Percentiles rank a stretch among this genome's conserved stretches.
Evolutionary conservation across 345 rosid species (phyloP).

Genomic region (Stellera chamaejasme): DNA sequence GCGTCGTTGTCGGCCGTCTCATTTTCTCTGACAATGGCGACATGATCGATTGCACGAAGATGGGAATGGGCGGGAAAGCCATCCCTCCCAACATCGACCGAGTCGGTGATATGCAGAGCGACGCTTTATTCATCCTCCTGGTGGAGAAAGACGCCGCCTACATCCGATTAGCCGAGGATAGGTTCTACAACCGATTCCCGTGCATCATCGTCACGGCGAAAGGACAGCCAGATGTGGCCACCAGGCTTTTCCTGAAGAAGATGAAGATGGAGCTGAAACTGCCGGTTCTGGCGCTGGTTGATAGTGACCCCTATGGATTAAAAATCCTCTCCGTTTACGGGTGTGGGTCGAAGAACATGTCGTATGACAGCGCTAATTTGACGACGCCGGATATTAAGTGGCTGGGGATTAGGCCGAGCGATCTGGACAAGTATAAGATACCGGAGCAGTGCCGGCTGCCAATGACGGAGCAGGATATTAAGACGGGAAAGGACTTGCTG

Average conservation of each 20-base stretch:
- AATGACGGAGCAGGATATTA: conserved; percentile 98
- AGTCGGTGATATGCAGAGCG: conserved; percentile 93
- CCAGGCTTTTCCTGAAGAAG: conserved; percentile 85
- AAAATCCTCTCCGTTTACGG: conserved; percentile 92
- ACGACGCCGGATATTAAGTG: conserved; percentile 97
- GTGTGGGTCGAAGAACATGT: conserved; percentile 98
- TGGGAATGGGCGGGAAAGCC: conserved; percentile 99
- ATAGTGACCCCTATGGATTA: conserved; percentile 92
- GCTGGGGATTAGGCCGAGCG: conserved; percentile 91
- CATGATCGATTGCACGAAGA: conserved; percentile 94
- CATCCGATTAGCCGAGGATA: conserved; percentile 86
- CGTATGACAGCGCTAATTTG: conserved; percentile 88
- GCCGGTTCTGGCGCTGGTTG: conserved; percentile 92
- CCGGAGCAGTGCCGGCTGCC: conserved; percentile 93
- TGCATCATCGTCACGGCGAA: conserved; percentile 92
- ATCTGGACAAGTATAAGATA: conserved; percentile 67
- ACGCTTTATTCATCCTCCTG: conserved; percentile 73
- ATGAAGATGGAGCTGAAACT: conserved; percentile 91
- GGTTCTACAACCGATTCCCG: conserved; percentile 91
- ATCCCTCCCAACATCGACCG: conserved; percentile 93
- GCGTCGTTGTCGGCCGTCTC: conserved; percentile 90
- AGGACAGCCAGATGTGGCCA: conserved; percentile 97
- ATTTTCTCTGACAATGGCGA: conserved; percentile 96
- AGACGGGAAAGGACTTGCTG: conserved; percentile 88
- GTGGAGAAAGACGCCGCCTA: conserved; percentile 98